A percentile compares a stretch with the other conserved stretches of the same genome.
Conservation (phyloP, 2,329 filamentous ascomycete species). For the Fusarium sp. region DNA sequence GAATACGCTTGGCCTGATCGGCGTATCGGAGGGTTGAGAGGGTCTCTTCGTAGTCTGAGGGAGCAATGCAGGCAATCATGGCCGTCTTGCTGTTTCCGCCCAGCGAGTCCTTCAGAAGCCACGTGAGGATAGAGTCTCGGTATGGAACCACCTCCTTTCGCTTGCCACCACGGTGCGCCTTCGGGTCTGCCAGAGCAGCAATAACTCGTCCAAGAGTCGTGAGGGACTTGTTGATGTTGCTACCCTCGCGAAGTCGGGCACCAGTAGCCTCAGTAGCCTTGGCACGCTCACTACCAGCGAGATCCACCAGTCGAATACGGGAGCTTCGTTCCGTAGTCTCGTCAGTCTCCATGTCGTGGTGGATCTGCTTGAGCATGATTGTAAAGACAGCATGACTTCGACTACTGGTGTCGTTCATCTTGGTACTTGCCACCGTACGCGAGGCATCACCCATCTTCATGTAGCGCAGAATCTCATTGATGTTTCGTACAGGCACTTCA, state of each 20-base stretch:
- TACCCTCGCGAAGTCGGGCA: constrained; percentile 88
- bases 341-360: constrained; percentile 96
- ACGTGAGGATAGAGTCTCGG: constrained; percentile 83
- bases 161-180: constrained; percentile 67
- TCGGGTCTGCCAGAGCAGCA: constrained; percentile 82
- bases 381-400: constrained; percentile 98
- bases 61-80: constrained; percentile 98
- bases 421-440: constrained; percentile 90
- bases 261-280: constrained; percentile 97
- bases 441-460: constrained; percentile 92
- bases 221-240: constrained; percentile 98
- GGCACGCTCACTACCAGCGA: constrained; percentile 93
- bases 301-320: constrained; percentile 92
- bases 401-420: constrained; percentile 99
- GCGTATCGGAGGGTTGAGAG: constrained; percentile 96
- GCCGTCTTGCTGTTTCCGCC: constrained; percentile 98
- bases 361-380: constrained; percentile 97
- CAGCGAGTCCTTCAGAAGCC: constrained; percentile 94
- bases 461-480: constrained; percentile 85
- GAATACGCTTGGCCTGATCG: constrained; percentile 97
- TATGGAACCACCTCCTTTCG: constrained; percentile 81
- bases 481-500: constrained; percentile 89
- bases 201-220: constrained; percentile 97
- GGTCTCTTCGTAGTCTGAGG: constrained; percentile 96
- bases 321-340: constrained; percentile 96